Evolutionary conservation across 305 asterid genomes (phyloP).

Genomic region (Plantago coronopus): DNA sequence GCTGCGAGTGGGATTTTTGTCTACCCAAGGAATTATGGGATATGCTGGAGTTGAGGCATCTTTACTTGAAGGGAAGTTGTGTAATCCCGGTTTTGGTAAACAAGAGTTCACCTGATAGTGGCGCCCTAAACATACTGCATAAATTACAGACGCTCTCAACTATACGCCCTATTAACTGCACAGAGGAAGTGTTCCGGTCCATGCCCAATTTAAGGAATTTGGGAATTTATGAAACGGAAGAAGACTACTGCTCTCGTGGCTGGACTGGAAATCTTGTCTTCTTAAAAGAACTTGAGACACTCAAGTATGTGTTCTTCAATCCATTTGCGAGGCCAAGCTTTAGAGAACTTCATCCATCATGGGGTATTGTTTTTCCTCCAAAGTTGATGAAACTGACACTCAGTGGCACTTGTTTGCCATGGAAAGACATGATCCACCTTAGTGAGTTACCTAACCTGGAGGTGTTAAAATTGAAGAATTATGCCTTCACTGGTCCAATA

Average conservation of each 20-base stretch:
- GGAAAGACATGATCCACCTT: slow-evolving; percentile 24
- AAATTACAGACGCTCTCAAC: slow-evolving; percentile 14
- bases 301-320: slow-evolving; percentile 21
- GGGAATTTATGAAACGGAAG: slow-evolving; percentile 22
- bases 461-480: slow-evolving; percentile 23
- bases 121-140: not conserved
- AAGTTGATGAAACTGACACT: slow-evolving; percentile 22
- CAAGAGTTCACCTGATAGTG: too few relatives aligned
- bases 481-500: slow-evolving; percentile 24
- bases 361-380: slow-evolving; percentile 13
- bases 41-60: slow-evolving; percentile 25
- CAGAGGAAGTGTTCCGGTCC: slow-evolving; percentile 6
- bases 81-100: not conserved
- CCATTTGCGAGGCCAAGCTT: slow-evolving; percentile 23
- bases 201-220: slow-evolving; percentile 22
- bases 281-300: slow-evolving; percentile 20
- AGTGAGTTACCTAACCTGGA: slow-evolving; percentile 25
- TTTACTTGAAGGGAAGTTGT: slow-evolving; percentile 19
- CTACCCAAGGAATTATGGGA: slow-evolving; percentile 18
- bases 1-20: slow-evolving; percentile 20
- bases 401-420: slow-evolving; percentile 22
- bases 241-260: slow-evolving; percentile 19
- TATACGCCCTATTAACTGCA: slow-evolving; percentile 19
- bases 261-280: slow-evolving; percentile 20
- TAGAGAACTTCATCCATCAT: not conserved